Percentiles rank a stretch among this genome's conserved stretches.
Evolutionary conservation across 306 rosid species (phyloP).

Genomic region (Vicia villosa): DNA sequence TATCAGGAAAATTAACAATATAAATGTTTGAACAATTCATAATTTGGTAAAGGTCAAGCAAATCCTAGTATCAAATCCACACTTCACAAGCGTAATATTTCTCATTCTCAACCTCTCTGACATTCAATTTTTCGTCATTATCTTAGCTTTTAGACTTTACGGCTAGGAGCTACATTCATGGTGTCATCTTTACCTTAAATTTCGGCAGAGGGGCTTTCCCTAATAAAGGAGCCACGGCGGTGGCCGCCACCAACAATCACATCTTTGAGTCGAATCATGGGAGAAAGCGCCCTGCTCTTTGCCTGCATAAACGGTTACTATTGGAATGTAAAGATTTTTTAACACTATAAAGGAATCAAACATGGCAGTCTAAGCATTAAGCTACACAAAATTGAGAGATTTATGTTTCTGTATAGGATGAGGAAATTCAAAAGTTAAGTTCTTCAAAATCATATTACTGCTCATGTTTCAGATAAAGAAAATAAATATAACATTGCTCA

Average conservation of each 20-base stretch:
- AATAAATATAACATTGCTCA: neutral
- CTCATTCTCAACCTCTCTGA: conserved; percentile 28
- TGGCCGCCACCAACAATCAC: conserved; percentile 79
- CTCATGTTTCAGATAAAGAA: conserved; percentile 5
- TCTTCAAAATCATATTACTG: neutral
- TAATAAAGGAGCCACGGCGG: conserved; percentile 65
- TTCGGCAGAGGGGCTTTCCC: conserved; percentile 58
- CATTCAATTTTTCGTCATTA: conserved; percentile 61
- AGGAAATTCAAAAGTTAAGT: neutral
- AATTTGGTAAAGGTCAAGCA: conserved; percentile 40
- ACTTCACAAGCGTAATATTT: conserved; percentile 28
- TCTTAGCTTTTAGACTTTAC: conserved; percentile 49
- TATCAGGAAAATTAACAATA: conserved; percentile 32
- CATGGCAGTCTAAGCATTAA: neutral
- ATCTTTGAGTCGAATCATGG: conserved; percentile 80
- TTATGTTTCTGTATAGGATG: conserved; percentile 15
- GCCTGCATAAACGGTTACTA: conserved; percentile 45
- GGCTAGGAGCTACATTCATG: conserved; percentile 18
- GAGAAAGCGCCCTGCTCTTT: conserved; percentile 63
- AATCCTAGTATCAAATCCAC: conserved; percentile 38
- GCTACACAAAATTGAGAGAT: conserved; percentile 10
- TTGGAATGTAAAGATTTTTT: conserved; percentile 25
- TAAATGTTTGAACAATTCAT: conserved; percentile 44
- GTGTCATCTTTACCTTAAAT: conserved; percentile 19
- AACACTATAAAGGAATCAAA: neutral